Percentiles rank a stretch among this genome's conserved stretches.
Evolutionary conservation across 108 stramenopile species (phyloP).

Genomic region (Cyclotella kingstonii): DNA sequence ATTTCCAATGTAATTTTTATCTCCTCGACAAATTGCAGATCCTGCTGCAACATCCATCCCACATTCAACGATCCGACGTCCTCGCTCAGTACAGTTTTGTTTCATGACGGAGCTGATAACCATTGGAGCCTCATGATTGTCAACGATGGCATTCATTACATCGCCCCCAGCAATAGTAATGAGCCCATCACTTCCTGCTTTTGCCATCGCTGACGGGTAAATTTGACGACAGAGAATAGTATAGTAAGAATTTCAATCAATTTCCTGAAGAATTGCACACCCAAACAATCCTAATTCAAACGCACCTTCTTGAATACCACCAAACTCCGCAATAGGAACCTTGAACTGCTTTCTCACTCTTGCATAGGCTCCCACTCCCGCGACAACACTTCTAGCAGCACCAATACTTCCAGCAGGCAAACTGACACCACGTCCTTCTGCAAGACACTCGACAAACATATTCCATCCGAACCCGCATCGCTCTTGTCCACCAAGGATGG

Average conservation of each 20-base stretch:
- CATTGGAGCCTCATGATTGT: conserved; percentile 98
- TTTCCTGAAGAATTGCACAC: not conserved
- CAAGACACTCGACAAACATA: conserved; percentile 98
- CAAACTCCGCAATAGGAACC: conserved; percentile 98
- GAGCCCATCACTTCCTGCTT: conserved; percentile 88
- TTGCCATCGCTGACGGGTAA: conserved; percentile 67
- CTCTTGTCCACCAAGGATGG: conserved; percentile 95
- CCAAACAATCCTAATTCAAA: not conserved
- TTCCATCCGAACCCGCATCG: conserved; percentile 97
- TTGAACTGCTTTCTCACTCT: conserved; percentile 97
- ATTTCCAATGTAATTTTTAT: conserved; percentile 91
- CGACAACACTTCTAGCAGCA: conserved; percentile 79
- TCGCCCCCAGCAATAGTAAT: conserved; percentile 90
- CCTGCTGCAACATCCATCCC: conserved; percentile 98
- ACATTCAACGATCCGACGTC: conserved; percentile 91
- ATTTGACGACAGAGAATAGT: not conserved
- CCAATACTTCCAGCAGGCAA: conserved; percentile 94
- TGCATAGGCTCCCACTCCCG: conserved; percentile 93
- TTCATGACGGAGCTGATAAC: conserved; percentile 98
- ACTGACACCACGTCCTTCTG: conserved; percentile 96
- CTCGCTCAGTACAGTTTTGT: conserved; percentile 95
- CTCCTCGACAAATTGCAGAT: conserved; percentile 95
- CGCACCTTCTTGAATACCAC: conserved; percentile 95
- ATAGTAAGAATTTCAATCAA: not conserved
- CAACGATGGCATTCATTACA: conserved; percentile 97